Percentiles rank a stretch among this genome's conserved stretches.
Conservation (phyloP, 1,284 basidiomycete species). For the Sporisorium exsertum region DNA sequence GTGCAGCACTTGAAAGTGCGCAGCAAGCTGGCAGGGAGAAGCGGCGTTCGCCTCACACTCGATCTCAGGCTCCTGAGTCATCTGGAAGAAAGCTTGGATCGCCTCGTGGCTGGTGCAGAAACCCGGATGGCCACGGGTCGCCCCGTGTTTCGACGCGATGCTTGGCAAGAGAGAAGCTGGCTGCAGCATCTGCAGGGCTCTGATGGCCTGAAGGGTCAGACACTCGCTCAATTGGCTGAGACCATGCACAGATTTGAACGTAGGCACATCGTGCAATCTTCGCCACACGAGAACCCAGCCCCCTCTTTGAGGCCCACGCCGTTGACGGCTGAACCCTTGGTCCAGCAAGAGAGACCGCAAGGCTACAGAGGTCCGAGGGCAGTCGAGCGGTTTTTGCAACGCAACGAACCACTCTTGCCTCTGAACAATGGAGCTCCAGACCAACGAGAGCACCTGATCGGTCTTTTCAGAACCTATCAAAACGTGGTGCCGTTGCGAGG, state of each 20-base stretch:
- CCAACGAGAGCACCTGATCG: background rate
- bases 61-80: conserved; percentile 4
- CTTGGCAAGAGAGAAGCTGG: background rate
- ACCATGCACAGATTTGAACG: background rate
- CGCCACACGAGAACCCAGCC: too few species aligned
- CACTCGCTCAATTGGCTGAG: background rate
- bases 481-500: background rate
- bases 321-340: background rate
- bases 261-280: background rate
- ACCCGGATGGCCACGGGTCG: background rate
- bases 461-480: conserved; percentile 3
- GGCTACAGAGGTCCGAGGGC: background rate
- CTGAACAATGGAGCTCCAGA: background rate
- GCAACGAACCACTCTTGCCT: background rate
- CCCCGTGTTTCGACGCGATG: conserved; percentile 4
- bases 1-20: background rate
- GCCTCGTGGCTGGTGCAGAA: conserved; percentile 3
- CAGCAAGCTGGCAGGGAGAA: background rate
- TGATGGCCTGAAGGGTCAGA: background rate
- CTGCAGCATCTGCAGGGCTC: background rate
- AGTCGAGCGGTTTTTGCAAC: background rate
- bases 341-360: background rate
- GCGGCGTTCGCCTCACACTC: background rate
- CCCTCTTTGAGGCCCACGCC: background rate
- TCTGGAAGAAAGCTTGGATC: conserved; percentile 21